These are phyloP conservation scores for Tuber aestivum DNA, from an alignment of 495 filamentous ascomycete genomes.

Conservation along the genomic window DNA sequence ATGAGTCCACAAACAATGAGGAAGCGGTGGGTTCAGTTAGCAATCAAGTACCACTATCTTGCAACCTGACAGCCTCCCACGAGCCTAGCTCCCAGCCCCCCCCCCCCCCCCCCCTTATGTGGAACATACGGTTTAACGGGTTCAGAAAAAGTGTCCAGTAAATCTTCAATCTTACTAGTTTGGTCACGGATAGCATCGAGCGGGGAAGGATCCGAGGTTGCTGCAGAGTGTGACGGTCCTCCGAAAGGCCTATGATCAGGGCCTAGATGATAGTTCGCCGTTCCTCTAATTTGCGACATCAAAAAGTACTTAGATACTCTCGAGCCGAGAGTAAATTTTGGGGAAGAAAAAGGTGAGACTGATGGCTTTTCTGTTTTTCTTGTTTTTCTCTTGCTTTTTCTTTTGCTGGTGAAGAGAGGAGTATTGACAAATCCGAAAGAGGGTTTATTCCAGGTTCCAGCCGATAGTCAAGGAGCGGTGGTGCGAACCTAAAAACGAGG, in stretches of 20 bases:
- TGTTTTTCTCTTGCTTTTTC: background rate
- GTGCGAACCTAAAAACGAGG: slow-evolving; percentile 24
- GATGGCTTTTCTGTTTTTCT: background rate
- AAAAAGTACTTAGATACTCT: slow-evolving; percentile 30
- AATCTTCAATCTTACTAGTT: slow-evolving; percentile 96
- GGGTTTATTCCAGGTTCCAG: slow-evolving; percentile 24
- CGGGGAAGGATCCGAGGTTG: slow-evolving; percentile 50
- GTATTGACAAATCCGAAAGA: slow-evolving; percentile 2
- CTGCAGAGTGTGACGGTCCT: slow-evolving; percentile 39
- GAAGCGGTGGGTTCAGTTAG: background rate
- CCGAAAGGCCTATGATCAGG: slow-evolving; percentile 67
- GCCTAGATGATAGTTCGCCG: slow-evolving; percentile 90
- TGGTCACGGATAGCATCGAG: slow-evolving; percentile 88
- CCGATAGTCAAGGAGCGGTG: slow-evolving; percentile 21
- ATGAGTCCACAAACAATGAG: background rate
- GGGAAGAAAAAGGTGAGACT: background rate
- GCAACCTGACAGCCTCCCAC: background rate
- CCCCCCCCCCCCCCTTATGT: slow-evolving; percentile 6
- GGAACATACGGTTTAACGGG: slow-evolving; percentile 88
- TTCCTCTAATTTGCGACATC: slow-evolving; percentile 96
- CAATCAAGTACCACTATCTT: background rate
- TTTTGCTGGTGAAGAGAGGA: slow-evolving; percentile 1
- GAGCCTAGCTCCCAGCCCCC: background rate
- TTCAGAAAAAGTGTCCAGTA: slow-evolving; percentile 79
- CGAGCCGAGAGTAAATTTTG: background rate